Conservation (phyloP, 2,329 filamentous ascomycete species). For the Aureobasidium sp. region DNA sequence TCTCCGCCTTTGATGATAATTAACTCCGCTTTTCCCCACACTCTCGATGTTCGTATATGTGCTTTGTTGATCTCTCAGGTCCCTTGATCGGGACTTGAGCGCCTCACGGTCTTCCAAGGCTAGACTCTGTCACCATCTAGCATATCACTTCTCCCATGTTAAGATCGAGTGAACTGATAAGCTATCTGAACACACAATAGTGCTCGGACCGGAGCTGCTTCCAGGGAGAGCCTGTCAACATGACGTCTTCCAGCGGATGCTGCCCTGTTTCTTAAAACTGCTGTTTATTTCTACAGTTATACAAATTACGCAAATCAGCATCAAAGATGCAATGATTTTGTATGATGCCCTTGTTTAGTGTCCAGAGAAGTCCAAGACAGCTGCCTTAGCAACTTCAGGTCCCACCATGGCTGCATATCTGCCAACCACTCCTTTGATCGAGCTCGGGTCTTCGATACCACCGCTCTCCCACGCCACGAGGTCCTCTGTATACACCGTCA, state of each 20-base stretch:
- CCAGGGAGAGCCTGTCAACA: too few species aligned
- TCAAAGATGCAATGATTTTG: background rate
- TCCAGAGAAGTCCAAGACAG: constrained; percentile 52
- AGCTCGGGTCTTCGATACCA: constrained; percentile 41
- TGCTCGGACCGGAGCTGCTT: too few species aligned
- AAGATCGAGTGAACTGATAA: background rate
- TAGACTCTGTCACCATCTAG: background rate
- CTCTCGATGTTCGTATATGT: background rate
- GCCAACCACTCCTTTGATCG: constrained; percentile 57
- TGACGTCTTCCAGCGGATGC: too few species aligned
- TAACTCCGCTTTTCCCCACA: background rate
- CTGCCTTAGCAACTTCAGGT: constrained; percentile 47
- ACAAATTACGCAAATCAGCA: too few species aligned
- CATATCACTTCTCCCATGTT: background rate
- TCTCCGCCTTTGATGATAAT: background rate
- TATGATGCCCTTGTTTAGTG: background rate
- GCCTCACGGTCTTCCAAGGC: background rate
- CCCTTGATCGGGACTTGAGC: background rate
- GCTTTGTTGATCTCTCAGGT: background rate
- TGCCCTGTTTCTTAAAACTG: too few species aligned
- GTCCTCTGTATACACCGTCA: constrained; percentile 35
- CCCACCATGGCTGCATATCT: constrained; percentile 63
- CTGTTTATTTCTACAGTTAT: too few species aligned
- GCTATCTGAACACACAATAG: too few species aligned
- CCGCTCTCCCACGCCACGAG: constrained; percentile 55